phyloP scores from a whole-genome alignment of 108 stramenopile genomes.

The Thalassiosira profunda region DNA sequence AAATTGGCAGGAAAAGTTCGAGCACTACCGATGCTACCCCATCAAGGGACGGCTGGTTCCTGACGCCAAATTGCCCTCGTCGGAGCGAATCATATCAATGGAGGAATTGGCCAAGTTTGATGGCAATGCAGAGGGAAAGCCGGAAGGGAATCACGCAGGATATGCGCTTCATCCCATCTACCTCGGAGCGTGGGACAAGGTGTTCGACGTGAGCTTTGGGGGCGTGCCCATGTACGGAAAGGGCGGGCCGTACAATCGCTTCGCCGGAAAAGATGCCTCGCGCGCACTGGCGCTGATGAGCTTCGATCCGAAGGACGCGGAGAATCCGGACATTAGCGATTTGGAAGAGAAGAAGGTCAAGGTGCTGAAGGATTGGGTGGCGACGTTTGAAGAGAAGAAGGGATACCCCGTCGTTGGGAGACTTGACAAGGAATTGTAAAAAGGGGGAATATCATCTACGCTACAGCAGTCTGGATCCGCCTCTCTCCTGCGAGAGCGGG shows the following conservation, averaged over 20 bases:
- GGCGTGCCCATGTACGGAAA: constrained; percentile 90
- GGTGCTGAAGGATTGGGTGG: constrained; percentile 94
- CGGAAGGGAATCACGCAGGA: constrained; percentile 51
- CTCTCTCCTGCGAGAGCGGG: background rate
- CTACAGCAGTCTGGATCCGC: background rate
- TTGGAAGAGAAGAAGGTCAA: constrained; percentile 86
- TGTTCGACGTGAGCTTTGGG: constrained; percentile 97
- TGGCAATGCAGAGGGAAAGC: constrained; percentile 55
- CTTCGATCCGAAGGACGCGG: constrained; percentile 90
- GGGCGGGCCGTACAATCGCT: constrained; percentile 88
- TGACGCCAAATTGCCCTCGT: constrained; percentile 55
- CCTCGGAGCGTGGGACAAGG: constrained; percentile 79
- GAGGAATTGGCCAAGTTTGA: constrained; percentile 72
- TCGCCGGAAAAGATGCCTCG: constrained; percentile 96
- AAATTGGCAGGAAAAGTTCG: constrained; percentile 94
- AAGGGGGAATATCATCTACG: background rate
- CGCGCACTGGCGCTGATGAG: constrained; percentile 98
- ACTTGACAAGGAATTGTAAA: constrained; percentile 30
- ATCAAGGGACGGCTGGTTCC: constrained; percentile 87
- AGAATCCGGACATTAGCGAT: constrained; percentile 76
- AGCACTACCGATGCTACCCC: constrained; percentile 91
- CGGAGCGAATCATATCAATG: constrained; percentile 65
- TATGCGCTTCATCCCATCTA: constrained; percentile 88
- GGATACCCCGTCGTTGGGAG: constrained; percentile 95
- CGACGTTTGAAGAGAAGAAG: constrained; percentile 91